A percentile compares a stretch with the other conserved stretches of the same genome.
phyloP scores from a whole-genome alignment of 2,329 filamentous ascomycete genomes.

The Pseudopyricularia cyperi region DNA sequence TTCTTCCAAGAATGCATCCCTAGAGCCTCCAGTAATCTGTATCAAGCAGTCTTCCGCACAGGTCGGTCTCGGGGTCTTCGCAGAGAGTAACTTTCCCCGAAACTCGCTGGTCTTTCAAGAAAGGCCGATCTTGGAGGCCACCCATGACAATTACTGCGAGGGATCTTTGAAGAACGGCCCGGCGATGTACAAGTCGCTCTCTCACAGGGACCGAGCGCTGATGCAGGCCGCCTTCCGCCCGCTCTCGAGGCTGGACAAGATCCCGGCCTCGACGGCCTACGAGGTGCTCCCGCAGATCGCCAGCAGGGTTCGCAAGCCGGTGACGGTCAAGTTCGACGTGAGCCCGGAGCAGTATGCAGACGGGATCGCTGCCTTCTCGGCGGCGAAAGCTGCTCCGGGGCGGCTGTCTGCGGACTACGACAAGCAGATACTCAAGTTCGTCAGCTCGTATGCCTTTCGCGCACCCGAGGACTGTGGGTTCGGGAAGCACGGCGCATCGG shows the following conservation, averaged over 20 bases:
- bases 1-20: background rate
- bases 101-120: conserved; percentile 16
- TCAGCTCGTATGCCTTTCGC: conserved; percentile 11
- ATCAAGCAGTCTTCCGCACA: background rate
- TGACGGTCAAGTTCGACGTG: background rate
- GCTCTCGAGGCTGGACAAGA: conserved; percentile 9
- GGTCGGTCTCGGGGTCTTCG: conserved; percentile 17
- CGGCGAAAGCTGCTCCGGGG: background rate
- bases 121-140: conserved; percentile 10
- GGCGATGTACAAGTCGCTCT: conserved; percentile 6
- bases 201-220: background rate
- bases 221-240: conserved; percentile 10
- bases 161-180: conserved; percentile 1
- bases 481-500: conserved; percentile 6
- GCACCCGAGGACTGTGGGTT: conserved; percentile 1
- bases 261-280: background rate
- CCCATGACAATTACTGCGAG: conserved; percentile 5
- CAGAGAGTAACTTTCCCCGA: conserved; percentile 10
- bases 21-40: background rate
- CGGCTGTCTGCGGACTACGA: background rate
- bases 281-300: background rate
- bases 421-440: conserved; percentile 8
- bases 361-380: background rate
- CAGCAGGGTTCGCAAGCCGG: background rate
- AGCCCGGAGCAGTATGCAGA: background rate